Evolutionary conservation across 2,329 filamentous ascomycete species (phyloP).

Genomic region (Xylariales sp.): DNA sequence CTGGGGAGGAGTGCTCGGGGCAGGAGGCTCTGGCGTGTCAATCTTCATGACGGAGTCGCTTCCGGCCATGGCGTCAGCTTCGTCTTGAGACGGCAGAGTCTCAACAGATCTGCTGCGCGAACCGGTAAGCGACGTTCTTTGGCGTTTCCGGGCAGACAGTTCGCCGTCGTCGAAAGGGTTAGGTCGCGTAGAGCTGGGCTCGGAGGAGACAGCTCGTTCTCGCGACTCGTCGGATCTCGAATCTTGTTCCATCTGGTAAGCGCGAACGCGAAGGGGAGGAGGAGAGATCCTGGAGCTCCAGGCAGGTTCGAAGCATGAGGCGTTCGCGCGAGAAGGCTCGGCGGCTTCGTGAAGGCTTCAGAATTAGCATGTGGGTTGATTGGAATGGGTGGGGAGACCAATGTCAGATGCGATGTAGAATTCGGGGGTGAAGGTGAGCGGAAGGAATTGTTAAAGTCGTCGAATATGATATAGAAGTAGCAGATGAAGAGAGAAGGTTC

Average conservation of each 20-base stretch:
- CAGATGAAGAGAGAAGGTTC: background rate
- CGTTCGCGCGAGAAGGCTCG: conserved; percentile 50
- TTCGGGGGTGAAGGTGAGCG: background rate
- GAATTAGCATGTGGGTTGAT: conserved; percentile 53
- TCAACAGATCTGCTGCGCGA: conserved; percentile 52
- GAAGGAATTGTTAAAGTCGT: background rate
- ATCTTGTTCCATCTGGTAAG: conserved; percentile 54
- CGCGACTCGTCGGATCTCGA: conserved; percentile 44
- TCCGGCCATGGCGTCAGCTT: conserved; percentile 19
- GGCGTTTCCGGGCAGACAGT: conserved; percentile 54
- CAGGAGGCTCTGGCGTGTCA: conserved; percentile 32
- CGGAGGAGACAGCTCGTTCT: conserved; percentile 57
- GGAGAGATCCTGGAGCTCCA: conserved; percentile 41
- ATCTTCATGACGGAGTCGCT: conserved; percentile 36
- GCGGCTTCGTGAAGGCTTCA: conserved; percentile 39
- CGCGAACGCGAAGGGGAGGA: conserved; percentile 33
- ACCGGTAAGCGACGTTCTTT: conserved; percentile 52
- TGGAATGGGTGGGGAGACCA: conserved; percentile 10
- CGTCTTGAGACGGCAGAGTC: conserved; percentile 23
- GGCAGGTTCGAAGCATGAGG: conserved; percentile 37
- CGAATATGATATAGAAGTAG: background rate
- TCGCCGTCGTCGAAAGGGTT: conserved; percentile 61
- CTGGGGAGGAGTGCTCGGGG: conserved; percentile 39
- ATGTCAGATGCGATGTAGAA: background rate
- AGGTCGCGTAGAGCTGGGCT: conserved; percentile 57